Percentiles rank a stretch among this genome's conserved stretches.
Evolutionary conservation across 2,329 filamentous ascomycete genomes (phyloP).

Genomic region (Botryotinia convoluta): DNA sequence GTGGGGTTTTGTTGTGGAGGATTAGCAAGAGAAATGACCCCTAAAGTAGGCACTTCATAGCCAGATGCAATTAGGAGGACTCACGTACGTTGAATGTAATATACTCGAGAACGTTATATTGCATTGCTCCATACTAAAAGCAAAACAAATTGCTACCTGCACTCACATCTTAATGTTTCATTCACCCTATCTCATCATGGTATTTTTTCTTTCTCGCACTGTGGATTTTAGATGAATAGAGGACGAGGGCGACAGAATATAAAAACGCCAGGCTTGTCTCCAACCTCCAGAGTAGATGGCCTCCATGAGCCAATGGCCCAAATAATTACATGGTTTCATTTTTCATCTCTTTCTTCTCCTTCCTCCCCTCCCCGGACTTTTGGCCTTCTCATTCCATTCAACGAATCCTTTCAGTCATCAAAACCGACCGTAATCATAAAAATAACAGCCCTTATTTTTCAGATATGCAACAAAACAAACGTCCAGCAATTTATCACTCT

Average conservation of each 20-base stretch:
- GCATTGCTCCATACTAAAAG: neutral
- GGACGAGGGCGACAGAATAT: neutral
- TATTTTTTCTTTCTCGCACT: neutral
- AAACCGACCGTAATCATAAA: neutral
- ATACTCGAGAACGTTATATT: neutral
- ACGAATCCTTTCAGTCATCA: neutral
- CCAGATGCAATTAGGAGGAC: neutral
- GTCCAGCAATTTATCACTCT: neutral
- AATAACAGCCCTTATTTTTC: neutral
- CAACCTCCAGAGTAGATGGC: neutral
- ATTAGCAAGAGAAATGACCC: neutral
- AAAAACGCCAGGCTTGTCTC: neutral
- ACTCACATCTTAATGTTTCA: neutral
- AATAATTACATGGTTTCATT: neutral
- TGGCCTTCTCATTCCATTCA: neutral
- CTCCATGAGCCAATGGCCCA: neutral
- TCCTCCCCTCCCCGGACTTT: neutral
- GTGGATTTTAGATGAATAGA: fast-evolving
- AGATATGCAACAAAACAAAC: neutral
- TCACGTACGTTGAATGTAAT: neutral
- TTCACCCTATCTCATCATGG: neutral
- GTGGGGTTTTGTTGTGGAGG: neutral
- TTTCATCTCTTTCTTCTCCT: neutral
- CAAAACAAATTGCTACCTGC: neutral
- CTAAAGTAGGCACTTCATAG: neutral